Percentiles rank a stretch among this genome's conserved stretches.
phyloP scores from a whole-genome alignment of 768 basidiomycete genomes.

The Vararia minispora region DNA sequence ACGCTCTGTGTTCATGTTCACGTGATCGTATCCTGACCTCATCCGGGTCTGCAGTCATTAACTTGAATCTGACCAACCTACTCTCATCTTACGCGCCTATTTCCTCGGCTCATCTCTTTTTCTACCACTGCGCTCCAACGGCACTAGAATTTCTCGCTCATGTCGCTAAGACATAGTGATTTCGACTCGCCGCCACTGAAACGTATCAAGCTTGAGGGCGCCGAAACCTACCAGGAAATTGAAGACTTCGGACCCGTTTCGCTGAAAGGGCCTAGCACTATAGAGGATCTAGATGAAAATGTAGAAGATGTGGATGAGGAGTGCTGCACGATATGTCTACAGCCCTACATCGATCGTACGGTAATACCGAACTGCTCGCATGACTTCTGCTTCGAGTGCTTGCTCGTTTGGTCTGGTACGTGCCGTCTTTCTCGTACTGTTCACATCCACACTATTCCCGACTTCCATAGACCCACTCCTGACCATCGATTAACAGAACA shows the following conservation, averaged over 20 bases:
- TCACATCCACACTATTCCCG: neutral
- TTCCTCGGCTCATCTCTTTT: too few relatives aligned
- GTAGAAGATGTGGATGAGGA: slow-evolving; percentile 35
- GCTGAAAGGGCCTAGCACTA: too few relatives aligned
- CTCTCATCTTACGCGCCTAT: too few relatives aligned
- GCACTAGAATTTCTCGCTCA: too few relatives aligned
- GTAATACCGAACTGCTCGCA: slow-evolving; percentile 81
- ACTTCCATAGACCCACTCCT: neutral
- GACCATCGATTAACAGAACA: slow-evolving; percentile 35
- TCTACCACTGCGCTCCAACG: too few relatives aligned
- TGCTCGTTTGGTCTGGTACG: slow-evolving; percentile 76
- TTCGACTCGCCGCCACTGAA: neutral
- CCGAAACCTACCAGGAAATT: neutral
- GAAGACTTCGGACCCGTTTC: neutral
- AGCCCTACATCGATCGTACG: slow-evolving; percentile 63
- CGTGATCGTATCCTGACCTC: too few relatives aligned
- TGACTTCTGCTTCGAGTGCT: slow-evolving; percentile 89
- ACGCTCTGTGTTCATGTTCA: too few relatives aligned
- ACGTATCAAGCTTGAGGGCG: slow-evolving; percentile 1
- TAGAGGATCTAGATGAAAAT: slow-evolving; percentile 9
- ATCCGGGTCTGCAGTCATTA: too few relatives aligned
- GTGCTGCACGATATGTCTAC: slow-evolving; percentile 82
- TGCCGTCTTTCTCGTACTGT: slow-evolving; percentile 5
- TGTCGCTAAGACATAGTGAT: too few relatives aligned
- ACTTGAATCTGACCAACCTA: too few relatives aligned